Evolutionary conservation across 805 yeast genomes (phyloP).

Genomic region (Komagataella mondaviorum): DNA sequence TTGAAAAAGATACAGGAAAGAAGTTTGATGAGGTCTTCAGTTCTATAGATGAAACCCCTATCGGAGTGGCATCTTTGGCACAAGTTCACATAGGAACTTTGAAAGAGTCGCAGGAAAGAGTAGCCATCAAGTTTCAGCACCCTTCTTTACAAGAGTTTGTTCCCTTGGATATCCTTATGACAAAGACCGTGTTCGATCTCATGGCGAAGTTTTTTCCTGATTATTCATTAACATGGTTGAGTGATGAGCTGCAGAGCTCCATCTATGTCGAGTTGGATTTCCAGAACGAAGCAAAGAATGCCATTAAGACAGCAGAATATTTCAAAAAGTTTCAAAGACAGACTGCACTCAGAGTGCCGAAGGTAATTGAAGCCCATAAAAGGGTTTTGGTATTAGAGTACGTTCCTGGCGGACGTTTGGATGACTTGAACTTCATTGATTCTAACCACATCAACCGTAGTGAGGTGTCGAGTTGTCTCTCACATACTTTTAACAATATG

Average conservation of each 20-base stretch:
- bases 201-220: constrained; percentile 81
- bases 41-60: constrained; percentile 58
- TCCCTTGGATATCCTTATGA: constrained; percentile 76
- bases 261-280: constrained; percentile 89
- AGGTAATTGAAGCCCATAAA: constrained; percentile 47
- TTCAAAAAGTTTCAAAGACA: constrained; percentile 38
- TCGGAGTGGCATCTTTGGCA: constrained; percentile 93
- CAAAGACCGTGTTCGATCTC: constrained; percentile 59
- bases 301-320: constrained; percentile 53
- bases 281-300: constrained; percentile 73
- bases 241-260: constrained; percentile 79
- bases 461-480: constrained; percentile 71
- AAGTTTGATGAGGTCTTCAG: constrained; percentile 49
- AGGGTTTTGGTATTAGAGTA: constrained; percentile 83
- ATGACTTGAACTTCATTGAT: constrained; percentile 54
- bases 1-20: constrained; percentile 50
- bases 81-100: constrained; percentile 81
- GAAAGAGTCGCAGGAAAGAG: constrained; percentile 45
- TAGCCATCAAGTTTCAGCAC: constrained; percentile 92
- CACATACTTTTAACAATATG: constrained; percentile 91
- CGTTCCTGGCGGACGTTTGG: constrained; percentile 71
- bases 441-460: constrained; percentile 53
- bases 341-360: constrained; percentile 77
- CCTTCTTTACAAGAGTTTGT: constrained; percentile 80
- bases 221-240: constrained; percentile 89